Evolutionary conservation across 1,284 basidiomycete species (phyloP), one percentile per base, ranked within the genome.

Genomic region (Sporisorium graminicola): DNA sequence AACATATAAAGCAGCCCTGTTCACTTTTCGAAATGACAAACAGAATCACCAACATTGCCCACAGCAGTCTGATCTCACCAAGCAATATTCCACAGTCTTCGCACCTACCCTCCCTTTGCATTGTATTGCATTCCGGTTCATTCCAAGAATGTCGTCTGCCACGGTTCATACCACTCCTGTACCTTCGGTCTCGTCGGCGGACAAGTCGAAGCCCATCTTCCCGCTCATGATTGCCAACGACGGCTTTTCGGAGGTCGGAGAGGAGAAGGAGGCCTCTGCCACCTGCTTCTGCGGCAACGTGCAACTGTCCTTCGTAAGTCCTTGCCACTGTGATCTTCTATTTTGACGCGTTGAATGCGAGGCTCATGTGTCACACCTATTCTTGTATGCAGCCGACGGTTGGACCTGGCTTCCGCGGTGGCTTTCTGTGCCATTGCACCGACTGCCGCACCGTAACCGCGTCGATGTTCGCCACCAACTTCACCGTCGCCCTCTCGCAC

Each of bases 401-500:
- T 24, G 73, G 65, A 7, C 83, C 85, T 16, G 85, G 86, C 2
- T 73, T 83, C 8, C 64, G 74, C 35, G 66, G 71, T 27, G 74
- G 78, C 3, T 86, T 86, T 65, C 44, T 86, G 2, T 86, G 86
- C 65, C 63, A 86, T 61, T 87, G 86, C 67, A 57, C 73, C 51
- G 86, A 87, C 60, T 86, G 86, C 56, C 81, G 82, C 22, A 86
- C 86, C 55, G 64, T 86, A 46, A 80, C 85, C 5, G 81, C 85
- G 16, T 83, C 84, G 5, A 85, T 85, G 80, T 85, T 86, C 67
- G 82, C 84, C 1, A 78, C 83, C 55, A 86, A 86, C 73, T 82
- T 87, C 54, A 83, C 76, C 50, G 76, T 84, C 47, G 66, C 58
- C 18, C 59, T 81, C 53, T 29, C 57, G 7, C 72, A 83, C 65